Evolutionary conservation across 2,329 filamentous ascomycete genomes (phyloP), one percentile per base, ranked within the genome.

Genomic region (Scedosporium boydii): DNA sequence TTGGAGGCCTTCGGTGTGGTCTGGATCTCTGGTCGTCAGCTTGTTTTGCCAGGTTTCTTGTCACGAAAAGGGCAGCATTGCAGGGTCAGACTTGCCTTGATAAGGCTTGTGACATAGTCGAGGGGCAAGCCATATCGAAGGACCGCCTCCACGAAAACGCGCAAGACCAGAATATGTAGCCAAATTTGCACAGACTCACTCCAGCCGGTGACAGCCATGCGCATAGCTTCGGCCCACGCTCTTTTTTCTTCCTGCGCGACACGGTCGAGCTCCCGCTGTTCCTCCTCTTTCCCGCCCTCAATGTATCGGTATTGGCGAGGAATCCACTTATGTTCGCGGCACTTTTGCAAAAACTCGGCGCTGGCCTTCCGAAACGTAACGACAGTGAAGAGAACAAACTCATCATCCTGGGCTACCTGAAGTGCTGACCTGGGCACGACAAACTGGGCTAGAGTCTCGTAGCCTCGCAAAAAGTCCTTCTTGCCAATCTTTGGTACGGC

Each of bases 141-240:
- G n/a, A 99, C 95, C 4, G 93, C 96, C 81, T 99, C 95, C 21
- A 99, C 95, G 75, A 98, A 99, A 21, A 98, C 93, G 61, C 95
- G 82, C 69, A 99, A 77, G 6, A 93, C 90, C 70, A 98, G 80
- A 29, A 96, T 89, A 72, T 99, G 95, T 59, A 96, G 84, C 91
- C 93, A 96, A 61, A 93, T 88, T 91, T 96, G 96, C 67, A 96
- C 91, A 65, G 88, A 88, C 77, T 99, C 95, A 71, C 91, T 93
- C 86, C 95, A 99, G 16, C 91, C 92, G n/a, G 91, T 96, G 65
- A 93, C 82, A 14, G 88, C 91, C 69, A 97, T 82, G 67, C 92
- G 84, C 70, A 99, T 75, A 3, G 93, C 92, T 77, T 99, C 93
- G 10, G 91, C 92, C 86, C 92, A 96, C 2, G 96, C 82, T 77